A percentile compares a stretch with the other conserved stretches of the same genome.
Evolutionary conservation across 2,329 filamentous ascomycete species (phyloP).

Genomic region (Akanthomyces muscarius): DNA sequence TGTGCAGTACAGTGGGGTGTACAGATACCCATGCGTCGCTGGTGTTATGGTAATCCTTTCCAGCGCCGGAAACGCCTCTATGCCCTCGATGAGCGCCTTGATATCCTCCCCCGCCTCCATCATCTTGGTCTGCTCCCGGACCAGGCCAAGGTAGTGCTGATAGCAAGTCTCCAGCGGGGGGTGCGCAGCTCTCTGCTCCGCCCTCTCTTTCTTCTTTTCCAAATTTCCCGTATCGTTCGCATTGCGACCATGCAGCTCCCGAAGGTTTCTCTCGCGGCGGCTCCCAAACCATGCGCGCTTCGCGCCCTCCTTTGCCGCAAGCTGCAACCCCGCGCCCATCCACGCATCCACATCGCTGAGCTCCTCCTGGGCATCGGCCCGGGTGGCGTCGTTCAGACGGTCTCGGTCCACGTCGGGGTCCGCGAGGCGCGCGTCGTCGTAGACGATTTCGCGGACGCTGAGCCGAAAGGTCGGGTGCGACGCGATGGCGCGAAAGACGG

Average conservation of each 20-base stretch:
- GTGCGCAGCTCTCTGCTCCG: not conserved
- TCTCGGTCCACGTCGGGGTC: not conserved
- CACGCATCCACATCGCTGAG: no score
- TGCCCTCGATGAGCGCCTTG: conserved; percentile 30
- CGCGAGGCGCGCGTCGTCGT: conserved; percentile 29
- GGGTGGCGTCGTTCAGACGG: not conserved
- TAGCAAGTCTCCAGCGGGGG: not conserved
- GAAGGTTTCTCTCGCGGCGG: not conserved
- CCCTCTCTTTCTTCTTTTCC: not conserved
- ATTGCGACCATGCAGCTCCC: not conserved
- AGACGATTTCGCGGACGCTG: conserved; percentile 36
- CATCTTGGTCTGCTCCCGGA: not conserved
- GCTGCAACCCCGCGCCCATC: not conserved
- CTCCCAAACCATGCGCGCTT: not conserved
- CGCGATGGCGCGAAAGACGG: conserved; percentile 34
- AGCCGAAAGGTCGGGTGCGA: conserved; percentile 31
- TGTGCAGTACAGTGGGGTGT: conserved; percentile 32
- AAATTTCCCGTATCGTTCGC: not conserved
- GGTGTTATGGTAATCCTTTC: conserved; percentile 36
- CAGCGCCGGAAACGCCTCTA: conserved; percentile 33
- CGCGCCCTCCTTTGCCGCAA: not conserved
- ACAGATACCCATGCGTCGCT: conserved; percentile 34
- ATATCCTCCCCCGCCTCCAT: conserved; percentile 22
- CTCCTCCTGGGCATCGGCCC: not conserved
- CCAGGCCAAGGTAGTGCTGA: not conserved